Evolutionary conservation across 495 filamentous ascomycete genomes (phyloP), one percentile per base, ranked within the genome.

Genomic region (Parathielavia appendiculata): DNA sequence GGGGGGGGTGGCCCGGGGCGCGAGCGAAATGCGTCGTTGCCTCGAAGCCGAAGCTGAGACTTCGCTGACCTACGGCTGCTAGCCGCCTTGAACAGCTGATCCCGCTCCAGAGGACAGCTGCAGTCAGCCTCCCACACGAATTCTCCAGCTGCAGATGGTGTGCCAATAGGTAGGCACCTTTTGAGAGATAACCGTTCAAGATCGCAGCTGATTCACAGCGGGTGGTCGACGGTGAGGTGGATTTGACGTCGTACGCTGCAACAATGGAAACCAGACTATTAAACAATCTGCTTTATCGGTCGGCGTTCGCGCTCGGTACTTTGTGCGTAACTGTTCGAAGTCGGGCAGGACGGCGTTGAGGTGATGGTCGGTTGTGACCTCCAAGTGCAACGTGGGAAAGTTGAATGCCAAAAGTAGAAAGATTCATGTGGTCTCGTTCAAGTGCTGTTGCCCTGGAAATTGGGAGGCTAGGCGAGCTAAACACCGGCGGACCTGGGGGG

Each of bases 381-480:
- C 32, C 16, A 22, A 6, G 22, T 7, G 20, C 22, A 43, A 0
- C 19, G n/a, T 43, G 51, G 22, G 36, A 5, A 52, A 22, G 32
- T 19, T 17, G 12, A 35, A 26, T 1, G n/a, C 32, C 34, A 23
- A 22, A 39, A 23, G 48, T 17, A 23, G 48, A 38, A 51, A 34
- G 14, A 34, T 32, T 10, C 38, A 22, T 43, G 32, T 17, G n/a
- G n/a, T n/a, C n/a, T n/a, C n/a, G n/a, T 32, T 10, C 38, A 22
- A 35, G 32, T 17, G 7, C 44, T 54, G 62, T 65, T 65, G 62
- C 59, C 63, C 41, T 56, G 63, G 65, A 69, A 70, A 70, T 66
- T 68, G 58, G 65, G 67, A 57, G 67, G 67, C 63, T 67, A 64
- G 65, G 63, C 59, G 61, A 63, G 40, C 53, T 57, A 38, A 48